Evolutionary conservation across 192 early-diverging fungal species (phyloP).

Genomic region (Oehlia diaphana): DNA sequence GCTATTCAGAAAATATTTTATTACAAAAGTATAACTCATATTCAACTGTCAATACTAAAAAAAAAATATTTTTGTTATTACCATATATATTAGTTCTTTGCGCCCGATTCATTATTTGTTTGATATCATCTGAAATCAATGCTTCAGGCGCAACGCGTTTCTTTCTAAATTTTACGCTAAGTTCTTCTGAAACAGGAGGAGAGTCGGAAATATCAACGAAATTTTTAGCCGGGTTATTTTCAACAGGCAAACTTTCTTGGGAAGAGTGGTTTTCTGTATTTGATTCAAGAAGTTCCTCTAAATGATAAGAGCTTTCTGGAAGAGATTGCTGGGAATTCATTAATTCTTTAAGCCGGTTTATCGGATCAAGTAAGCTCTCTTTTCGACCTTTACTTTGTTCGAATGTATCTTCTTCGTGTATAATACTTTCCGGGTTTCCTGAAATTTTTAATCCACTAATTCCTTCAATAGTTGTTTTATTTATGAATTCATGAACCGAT

Average conservation of each 20-base stretch:
- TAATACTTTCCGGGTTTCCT: not conserved
- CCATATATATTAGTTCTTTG: constrained; percentile 24
- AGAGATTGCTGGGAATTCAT: not conserved
- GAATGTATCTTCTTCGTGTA: not conserved
- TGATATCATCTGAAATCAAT: constrained; percentile 18
- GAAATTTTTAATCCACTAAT: not conserved
- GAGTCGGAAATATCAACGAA: not conserved
- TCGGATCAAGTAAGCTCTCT: constrained; percentile 9
- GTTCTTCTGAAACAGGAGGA: not conserved
- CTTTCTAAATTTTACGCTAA: not conserved
- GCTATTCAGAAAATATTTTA: constrained; percentile 6
- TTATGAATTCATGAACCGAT: not conserved
- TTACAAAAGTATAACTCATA: too few species aligned
- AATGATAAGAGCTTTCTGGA: not conserved
- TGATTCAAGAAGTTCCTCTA: not conserved
- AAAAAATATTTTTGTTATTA: not conserved
- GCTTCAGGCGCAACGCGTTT: not conserved
- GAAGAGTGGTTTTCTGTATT: not conserved
- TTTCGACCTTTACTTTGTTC: not conserved
- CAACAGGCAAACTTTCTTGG: not conserved
- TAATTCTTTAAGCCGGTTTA: constrained; percentile 27
- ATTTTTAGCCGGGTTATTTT: not conserved
- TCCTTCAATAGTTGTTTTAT: not conserved
- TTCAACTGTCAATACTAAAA: too few species aligned
- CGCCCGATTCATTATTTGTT: constrained; percentile 11